Evolutionary conservation across 192 early-diverging fungal species (phyloP).

Genomic region (Backusella australiensis): DNA sequence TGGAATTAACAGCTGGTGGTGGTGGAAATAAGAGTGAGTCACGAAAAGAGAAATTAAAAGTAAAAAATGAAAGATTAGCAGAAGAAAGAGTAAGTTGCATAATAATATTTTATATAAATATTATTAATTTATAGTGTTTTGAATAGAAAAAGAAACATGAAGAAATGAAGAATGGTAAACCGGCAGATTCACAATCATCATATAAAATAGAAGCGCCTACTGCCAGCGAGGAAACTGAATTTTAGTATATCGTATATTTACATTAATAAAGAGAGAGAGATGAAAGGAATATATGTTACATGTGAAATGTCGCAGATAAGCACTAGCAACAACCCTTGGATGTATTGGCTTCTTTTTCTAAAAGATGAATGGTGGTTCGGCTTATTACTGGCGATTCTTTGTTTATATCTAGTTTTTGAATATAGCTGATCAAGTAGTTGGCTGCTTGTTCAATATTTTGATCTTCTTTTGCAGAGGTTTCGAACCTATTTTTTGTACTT

Average conservation of each 20-base stretch:
- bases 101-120: neutral
- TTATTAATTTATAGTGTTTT: neutral
- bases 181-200: neutral
- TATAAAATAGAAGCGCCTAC: neutral
- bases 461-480: slow-evolving; percentile 61
- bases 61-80: slow-evolving; percentile 48
- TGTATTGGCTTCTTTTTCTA: neutral
- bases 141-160: slow-evolving; percentile 47
- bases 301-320: neutral
- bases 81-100: slow-evolving; percentile 50
- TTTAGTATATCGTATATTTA: neutral
- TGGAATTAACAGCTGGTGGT: slow-evolving; percentile 72
- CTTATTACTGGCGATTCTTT: neutral
- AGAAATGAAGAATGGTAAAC: slow-evolving; percentile 21
- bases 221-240: neutral
- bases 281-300: neutral
- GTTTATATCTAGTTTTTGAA: neutral
- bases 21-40: slow-evolving; percentile 61
- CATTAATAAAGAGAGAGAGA: neutral
- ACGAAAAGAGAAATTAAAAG: slow-evolving; percentile 46
- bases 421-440: slow-evolving; percentile 35
- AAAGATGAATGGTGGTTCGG: neutral
- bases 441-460: slow-evolving; percentile 58
- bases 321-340: neutral
- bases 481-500: slow-evolving; percentile 39